These are phyloP conservation scores for Gaultheria prostrata DNA, from an alignment of 148 eudicot species.

Conservation along the genomic window DNA sequence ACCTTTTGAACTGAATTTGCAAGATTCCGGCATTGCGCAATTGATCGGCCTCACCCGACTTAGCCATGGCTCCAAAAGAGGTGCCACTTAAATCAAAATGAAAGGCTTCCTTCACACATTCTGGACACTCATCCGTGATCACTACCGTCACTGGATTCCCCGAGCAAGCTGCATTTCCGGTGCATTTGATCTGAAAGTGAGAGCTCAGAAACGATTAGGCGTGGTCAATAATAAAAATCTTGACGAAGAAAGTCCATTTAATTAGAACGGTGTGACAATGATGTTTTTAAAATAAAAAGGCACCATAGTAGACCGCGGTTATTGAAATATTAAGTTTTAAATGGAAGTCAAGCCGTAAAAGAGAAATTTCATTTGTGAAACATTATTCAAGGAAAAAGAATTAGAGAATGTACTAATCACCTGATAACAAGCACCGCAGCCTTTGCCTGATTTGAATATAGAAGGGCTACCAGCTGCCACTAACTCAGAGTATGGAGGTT, in stretches of 20 bases:
- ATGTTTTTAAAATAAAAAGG: no score
- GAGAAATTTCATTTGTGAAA: no score
- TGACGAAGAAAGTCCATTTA: no score
- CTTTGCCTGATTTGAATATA: slow-evolving; percentile 49
- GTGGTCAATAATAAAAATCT: no score
- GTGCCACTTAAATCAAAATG: slow-evolving; percentile 82
- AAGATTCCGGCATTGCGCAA: slow-evolving; percentile 58
- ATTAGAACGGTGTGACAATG: no score
- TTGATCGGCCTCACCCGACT: slow-evolving; percentile 36
- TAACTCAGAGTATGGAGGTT: slow-evolving; percentile 54
- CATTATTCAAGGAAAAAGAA: no score
- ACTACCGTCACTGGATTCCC: slow-evolving; percentile 59
- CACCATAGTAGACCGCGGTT: no score
- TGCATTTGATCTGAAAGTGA: slow-evolving; percentile 55
- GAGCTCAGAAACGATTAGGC: no score
- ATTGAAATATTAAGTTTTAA: no score
- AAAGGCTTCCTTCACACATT: slow-evolving; percentile 35
- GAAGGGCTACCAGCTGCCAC: slow-evolving; percentile 65
- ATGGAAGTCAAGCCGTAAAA: no score
- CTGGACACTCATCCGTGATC: slow-evolving; percentile 65
- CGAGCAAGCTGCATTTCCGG: slow-evolving; percentile 52
- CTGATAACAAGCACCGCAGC: slow-evolving; percentile 86
- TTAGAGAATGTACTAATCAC: slow-evolving; percentile 20
- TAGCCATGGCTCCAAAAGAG: slow-evolving; percentile 79
- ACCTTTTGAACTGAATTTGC: slow-evolving; percentile 51